Evolutionary conservation across 2,329 filamentous ascomycete species (phyloP).

Genomic region (Didymella pinodella): DNA sequence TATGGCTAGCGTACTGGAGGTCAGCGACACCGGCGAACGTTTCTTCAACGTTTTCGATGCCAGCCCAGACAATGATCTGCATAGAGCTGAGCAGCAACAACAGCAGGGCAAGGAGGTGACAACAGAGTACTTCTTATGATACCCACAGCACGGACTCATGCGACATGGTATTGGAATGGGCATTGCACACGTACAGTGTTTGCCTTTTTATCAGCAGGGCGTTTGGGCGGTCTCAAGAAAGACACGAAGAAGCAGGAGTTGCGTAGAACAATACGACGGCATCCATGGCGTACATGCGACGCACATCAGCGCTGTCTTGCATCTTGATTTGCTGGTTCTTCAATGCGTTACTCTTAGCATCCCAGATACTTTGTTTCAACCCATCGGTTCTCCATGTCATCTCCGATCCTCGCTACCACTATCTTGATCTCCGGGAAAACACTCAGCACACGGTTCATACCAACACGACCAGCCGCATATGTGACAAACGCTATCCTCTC

Average conservation of each 20-base stretch:
- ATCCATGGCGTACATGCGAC: slow-evolving; percentile 6
- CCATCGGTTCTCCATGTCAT: slow-evolving; percentile 86
- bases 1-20: slow-evolving; percentile 95
- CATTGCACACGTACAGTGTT: slow-evolving; percentile 27
- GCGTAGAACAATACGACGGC: slow-evolving; percentile 6
- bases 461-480: slow-evolving; percentile 85
- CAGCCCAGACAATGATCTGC: slow-evolving; percentile 91
- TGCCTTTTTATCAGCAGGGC: not conserved
- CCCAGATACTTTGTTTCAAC: slow-evolving; percentile 89
- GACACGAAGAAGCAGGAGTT: not conserved
- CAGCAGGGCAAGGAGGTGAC: slow-evolving; percentile 75
- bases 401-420: slow-evolving; percentile 82
- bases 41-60: slow-evolving; percentile 99
- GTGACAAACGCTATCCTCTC: slow-evolving; percentile 91
- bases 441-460: slow-evolving; percentile 82
- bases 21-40: slow-evolving; percentile 88
- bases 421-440: slow-evolving; percentile 90
- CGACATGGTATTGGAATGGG: slow-evolving; percentile 16
- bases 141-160: slow-evolving; percentile 32
- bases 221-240: not conserved
- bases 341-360: slow-evolving; percentile 62
- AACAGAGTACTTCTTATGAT: slow-evolving; percentile 73
- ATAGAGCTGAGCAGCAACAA: slow-evolving; percentile 81
- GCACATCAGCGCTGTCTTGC: not conserved
- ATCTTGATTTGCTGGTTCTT: not conserved